Conservation (phyloP, 2,329 filamentous ascomycete genomes). For the Amesomyces nigricolor region DNA sequence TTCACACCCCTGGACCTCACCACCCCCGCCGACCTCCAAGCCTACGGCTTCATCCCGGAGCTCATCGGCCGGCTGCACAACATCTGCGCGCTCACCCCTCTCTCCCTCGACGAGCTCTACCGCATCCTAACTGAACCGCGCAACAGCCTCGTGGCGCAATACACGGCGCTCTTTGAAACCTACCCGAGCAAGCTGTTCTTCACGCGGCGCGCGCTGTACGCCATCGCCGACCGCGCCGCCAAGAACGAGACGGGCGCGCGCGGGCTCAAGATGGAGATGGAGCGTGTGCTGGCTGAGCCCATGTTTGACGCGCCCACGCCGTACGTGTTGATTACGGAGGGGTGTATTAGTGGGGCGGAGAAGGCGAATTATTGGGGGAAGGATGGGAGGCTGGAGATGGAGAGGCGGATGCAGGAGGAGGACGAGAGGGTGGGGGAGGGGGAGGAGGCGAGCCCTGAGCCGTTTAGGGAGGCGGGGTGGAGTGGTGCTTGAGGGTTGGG, state of each 20-base stretch:
- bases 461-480: slow-evolving; percentile 42
- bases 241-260: slow-evolving; percentile 67
- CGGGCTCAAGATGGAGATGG: slow-evolving; percentile 74
- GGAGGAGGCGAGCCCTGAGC: slow-evolving; percentile 34
- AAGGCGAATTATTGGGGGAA: slow-evolving; percentile 61
- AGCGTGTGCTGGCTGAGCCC: slow-evolving; percentile 68
- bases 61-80: slow-evolving; percentile 94
- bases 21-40: slow-evolving; percentile 70
- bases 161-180: slow-evolving; percentile 76
- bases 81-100: slow-evolving; percentile 74
- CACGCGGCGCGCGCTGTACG: slow-evolving; percentile 73
- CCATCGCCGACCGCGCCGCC: slow-evolving; percentile 65
- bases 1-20: slow-evolving; percentile 65
- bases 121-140: slow-evolving; percentile 89
- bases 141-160: slow-evolving; percentile 83
- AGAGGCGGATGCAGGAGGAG: slow-evolving; percentile 62
- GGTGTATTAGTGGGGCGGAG: slow-evolving; percentile 57
- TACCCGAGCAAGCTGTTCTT: slow-evolving; percentile 77
- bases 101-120: slow-evolving; percentile 63
- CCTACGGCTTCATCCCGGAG: slow-evolving; percentile 88
- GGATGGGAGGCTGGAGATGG: slow-evolving; percentile 63
- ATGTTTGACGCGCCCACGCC: slow-evolving; percentile 78
- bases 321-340: slow-evolving; percentile 68
- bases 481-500: slow-evolving; percentile 38
- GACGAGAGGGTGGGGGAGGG: slow-evolving; percentile 32